phyloP scores from a whole-genome alignment of 129 eudicot genomes.

The Centrapalus pauciflorus region DNA sequence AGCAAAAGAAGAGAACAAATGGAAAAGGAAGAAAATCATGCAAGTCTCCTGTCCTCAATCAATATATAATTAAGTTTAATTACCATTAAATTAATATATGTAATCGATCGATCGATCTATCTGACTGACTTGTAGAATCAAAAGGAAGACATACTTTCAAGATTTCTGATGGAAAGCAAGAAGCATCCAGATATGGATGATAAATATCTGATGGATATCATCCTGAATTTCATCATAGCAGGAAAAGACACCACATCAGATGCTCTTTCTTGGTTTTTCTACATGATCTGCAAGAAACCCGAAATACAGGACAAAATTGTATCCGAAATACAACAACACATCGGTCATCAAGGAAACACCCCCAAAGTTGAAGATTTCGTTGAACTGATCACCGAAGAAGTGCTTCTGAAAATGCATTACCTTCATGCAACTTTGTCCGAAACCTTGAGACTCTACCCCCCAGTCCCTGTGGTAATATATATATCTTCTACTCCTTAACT shows the following conservation, averaged over 20 bases:
- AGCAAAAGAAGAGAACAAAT: constrained; percentile 29
- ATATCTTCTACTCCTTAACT: too few relatives aligned
- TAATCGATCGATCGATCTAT: too few relatives aligned
- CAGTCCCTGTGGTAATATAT: constrained; percentile 22
- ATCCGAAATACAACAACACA: constrained; percentile 39
- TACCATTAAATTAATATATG: too few relatives aligned
- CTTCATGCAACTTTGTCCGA: constrained; percentile 24
- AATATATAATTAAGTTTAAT: too few relatives aligned
- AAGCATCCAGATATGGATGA: constrained; percentile 56
- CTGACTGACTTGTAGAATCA: too few relatives aligned
- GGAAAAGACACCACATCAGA: too few relatives aligned
- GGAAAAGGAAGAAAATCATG: constrained; percentile 27
- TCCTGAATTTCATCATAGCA: constrained; percentile 63
- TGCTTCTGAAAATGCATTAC: constrained; percentile 68
- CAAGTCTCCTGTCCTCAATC: constrained; percentile 36
- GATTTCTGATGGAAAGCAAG: constrained; percentile 64
- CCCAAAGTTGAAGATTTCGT: constrained; percentile 36
- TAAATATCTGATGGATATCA: constrained; percentile 71
- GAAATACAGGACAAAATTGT: constrained; percentile 50
- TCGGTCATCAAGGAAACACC: constrained; percentile 8
- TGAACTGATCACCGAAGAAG: constrained; percentile 42
- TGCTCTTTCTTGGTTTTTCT: too few relatives aligned
- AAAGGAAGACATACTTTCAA: constrained; percentile 72
- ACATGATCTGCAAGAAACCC: too few relatives aligned
- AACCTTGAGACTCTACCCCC: constrained; percentile 21